phyloP scores from a whole-genome alignment of 371 early-diverging fungal genomes.

The Phascolomyces articulosus region DNA sequence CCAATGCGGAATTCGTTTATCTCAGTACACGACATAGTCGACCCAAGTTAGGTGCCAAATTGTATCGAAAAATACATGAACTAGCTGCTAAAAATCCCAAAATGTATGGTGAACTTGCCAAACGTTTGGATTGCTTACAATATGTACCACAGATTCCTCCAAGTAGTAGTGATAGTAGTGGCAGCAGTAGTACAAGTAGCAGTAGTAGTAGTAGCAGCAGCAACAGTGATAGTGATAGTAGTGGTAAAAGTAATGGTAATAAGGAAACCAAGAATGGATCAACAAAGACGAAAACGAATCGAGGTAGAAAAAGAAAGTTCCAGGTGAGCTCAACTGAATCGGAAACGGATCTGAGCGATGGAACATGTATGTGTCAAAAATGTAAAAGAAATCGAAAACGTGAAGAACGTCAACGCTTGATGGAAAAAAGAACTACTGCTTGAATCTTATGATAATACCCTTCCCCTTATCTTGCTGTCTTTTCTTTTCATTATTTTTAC shows the following conservation, averaged over 20 bases:
- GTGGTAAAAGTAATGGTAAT: constrained; percentile 18
- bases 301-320: constrained; percentile 20
- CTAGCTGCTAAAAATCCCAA: constrained; percentile 40
- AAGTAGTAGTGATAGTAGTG: constrained; percentile 47
- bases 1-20: constrained; percentile 78
- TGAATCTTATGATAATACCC: not conserved
- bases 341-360: constrained; percentile 58
- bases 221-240: not conserved
- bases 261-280: constrained; percentile 20
- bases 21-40: constrained; percentile 69
- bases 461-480: not conserved
- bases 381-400: constrained; percentile 59
- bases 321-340: constrained; percentile 56
- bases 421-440: not conserved
- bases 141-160: constrained; percentile 63
- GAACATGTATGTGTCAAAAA: constrained; percentile 65
- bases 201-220: constrained; percentile 24
- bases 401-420: not conserved
- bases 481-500: not conserved
- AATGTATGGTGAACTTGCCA: constrained; percentile 45
- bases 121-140: constrained; percentile 46
- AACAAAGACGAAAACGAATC: not conserved
- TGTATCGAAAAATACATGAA: constrained; percentile 49
- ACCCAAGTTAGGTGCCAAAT: constrained; percentile 69
- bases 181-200: constrained; percentile 32